These are phyloP conservation scores for Monosporascus sp. DNA, from an alignment of 2,329 filamentous ascomycete species.

Conservation along the genomic window DNA sequence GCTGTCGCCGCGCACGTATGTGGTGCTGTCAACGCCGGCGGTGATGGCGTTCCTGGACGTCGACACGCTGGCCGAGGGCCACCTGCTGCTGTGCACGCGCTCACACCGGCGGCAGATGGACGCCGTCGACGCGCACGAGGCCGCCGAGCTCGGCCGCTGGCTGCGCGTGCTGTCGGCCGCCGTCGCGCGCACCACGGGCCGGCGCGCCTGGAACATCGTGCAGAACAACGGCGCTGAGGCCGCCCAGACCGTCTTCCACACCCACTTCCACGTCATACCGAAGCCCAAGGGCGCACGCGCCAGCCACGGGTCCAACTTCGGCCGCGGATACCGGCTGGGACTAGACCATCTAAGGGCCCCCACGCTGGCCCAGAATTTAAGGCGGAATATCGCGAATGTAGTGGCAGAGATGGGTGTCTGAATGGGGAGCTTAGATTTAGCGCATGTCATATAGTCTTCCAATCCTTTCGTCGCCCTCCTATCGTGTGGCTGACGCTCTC, in stretches of 20 bases:
- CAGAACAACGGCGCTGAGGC: not conserved
- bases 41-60: not conserved
- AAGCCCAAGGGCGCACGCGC: not conserved
- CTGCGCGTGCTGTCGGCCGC: not conserved
- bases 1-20: not conserved
- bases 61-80: not conserved
- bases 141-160: not conserved
- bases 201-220: not conserved
- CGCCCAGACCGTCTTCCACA: not conserved
- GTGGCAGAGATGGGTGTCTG: too few species aligned
- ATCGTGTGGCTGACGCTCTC: too few species aligned
- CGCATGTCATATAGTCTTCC: too few species aligned
- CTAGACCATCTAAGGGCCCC: too few species aligned
- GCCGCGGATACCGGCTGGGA: too few species aligned
- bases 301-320: not conserved
- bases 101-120: not conserved
- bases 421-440: too few species aligned
- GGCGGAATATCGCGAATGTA: too few species aligned
- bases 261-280: not conserved
- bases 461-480: too few species aligned
- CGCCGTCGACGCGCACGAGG: not conserved
- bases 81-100: not conserved
- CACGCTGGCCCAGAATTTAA: too few species aligned
- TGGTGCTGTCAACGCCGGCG: not conserved
- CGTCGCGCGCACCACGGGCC: not conserved